phyloP scores from a whole-genome alignment of 768 basidiomycete genomes.

The Mycena crocata region DNA sequence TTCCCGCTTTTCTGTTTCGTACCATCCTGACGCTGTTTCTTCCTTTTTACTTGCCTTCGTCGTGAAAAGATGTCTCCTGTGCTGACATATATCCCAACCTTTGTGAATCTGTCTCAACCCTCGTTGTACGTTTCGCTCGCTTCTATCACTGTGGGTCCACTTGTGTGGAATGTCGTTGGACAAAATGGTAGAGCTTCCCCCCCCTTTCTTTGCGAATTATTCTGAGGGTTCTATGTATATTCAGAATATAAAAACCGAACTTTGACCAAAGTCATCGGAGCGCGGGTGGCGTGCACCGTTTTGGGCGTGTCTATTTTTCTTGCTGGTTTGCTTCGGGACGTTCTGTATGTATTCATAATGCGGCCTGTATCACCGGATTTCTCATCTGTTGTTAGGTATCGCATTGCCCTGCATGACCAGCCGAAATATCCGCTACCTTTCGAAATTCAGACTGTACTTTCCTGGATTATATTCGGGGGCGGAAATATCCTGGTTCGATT shows the following conservation, averaged over 20 bases:
- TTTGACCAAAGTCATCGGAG: slow-evolving; percentile 19
- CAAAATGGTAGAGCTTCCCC: slow-evolving; percentile 13
- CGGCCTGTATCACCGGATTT: neutral
- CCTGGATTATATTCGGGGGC: slow-evolving; percentile 24
- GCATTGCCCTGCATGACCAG: slow-evolving; percentile 26
- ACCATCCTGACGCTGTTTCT: no score
- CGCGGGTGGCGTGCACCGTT: slow-evolving; percentile 8
- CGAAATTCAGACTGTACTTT: slow-evolving; percentile 4
- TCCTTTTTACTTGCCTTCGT: no score
- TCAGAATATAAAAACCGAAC: slow-evolving; percentile 28
- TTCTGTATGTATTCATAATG: slow-evolving; percentile 15
- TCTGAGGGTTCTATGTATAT: neutral
- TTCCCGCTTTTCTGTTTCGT: no score
- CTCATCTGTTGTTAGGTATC: slow-evolving; percentile 2
- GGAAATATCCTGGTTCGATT: slow-evolving; percentile 29
- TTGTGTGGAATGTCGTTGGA: slow-evolving; percentile 24
- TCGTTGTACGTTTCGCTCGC: slow-evolving; percentile 22
- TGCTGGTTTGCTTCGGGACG: slow-evolving; percentile 28
- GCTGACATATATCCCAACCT: no score
- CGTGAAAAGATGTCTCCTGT: no score
- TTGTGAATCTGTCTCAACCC: slow-evolving; percentile 4
- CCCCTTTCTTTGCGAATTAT: no score
- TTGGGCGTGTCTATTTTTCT: slow-evolving; percentile 20
- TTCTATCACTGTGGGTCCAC: slow-evolving; percentile 17
- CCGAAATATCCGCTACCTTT: slow-evolving; percentile 20